Evolutionary conservation across 1,284 basidiomycete genomes (phyloP).

Genomic region (Ganoderma boninense): DNA sequence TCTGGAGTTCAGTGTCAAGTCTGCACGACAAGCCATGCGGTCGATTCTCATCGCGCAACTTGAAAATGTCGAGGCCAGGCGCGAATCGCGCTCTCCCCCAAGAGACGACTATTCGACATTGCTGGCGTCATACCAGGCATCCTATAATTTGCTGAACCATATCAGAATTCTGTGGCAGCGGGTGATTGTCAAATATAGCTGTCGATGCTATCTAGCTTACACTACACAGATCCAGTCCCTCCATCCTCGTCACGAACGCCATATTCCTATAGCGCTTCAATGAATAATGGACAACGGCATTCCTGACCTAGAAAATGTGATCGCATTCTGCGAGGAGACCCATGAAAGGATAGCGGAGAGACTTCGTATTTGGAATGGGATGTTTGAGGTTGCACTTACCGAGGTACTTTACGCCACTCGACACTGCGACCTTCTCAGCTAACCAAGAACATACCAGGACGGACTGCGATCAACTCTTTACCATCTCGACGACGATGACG

Average conservation of each 20-base stretch:
- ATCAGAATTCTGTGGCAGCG: not conserved
- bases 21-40: not conserved
- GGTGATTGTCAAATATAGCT: not conserved
- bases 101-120: not conserved
- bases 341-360: not conserved
- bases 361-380: not conserved
- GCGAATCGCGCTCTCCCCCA: not conserved
- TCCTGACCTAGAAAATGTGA: not conserved
- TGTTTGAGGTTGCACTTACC: not conserved
- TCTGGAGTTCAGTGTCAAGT: not conserved
- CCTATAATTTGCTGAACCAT: not conserved
- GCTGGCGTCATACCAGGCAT: no score
- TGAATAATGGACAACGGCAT: not conserved
- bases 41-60: not conserved
- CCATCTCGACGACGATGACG: not conserved
- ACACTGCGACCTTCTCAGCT: not conserved
- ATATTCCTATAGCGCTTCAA: not conserved
- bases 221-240: no score
- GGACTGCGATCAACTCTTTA: not conserved
- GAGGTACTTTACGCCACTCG: not conserved
- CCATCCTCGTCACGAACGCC: not conserved
- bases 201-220: no score
- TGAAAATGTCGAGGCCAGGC: not conserved
- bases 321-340: not conserved
- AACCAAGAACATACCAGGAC: not conserved